Evolutionary conservation across 2,329 filamentous ascomycete genomes (phyloP).

Genomic region (Chalara sp.): DNA sequence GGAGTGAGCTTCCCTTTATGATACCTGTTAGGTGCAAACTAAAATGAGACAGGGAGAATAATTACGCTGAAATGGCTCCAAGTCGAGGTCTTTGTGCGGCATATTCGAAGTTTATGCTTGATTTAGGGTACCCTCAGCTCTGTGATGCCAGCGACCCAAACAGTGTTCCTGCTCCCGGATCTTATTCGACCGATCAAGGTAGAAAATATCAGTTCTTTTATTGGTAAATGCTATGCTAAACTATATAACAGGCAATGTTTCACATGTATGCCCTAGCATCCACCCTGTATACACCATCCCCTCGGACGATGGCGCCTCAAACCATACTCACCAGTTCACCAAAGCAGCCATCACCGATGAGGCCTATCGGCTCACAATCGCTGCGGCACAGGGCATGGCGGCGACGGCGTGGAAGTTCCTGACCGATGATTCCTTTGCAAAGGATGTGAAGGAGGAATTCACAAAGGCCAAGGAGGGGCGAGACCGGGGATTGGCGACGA

Average conservation of each 20-base stretch:
- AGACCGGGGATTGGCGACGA: neutral
- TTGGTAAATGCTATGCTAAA: neutral
- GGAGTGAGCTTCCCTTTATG: constrained; percentile 17
- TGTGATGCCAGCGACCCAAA: neutral
- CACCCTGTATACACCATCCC: neutral
- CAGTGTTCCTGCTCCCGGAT: neutral
- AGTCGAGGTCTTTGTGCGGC: neutral
- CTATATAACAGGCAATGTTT: neutral
- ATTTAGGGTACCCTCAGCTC: neutral
- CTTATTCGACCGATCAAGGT: neutral
- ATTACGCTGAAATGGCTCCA: neutral
- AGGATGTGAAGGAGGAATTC: neutral
- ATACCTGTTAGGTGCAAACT: too few species aligned
- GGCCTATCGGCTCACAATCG: neutral
- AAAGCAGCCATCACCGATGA: neutral
- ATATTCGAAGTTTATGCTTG: neutral
- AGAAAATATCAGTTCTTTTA: neutral
- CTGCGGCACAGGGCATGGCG: neutral
- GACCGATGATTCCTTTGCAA: neutral
- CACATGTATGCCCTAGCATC: neutral
- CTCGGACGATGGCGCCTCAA: neutral
- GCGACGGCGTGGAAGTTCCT: neutral
- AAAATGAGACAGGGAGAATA: neutral
- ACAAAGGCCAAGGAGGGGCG: neutral
- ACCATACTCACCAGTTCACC: neutral